phyloP scores from a whole-genome alignment of 2,329 filamentous ascomycete genomes.

The Ophiostoma sp. region DNA sequence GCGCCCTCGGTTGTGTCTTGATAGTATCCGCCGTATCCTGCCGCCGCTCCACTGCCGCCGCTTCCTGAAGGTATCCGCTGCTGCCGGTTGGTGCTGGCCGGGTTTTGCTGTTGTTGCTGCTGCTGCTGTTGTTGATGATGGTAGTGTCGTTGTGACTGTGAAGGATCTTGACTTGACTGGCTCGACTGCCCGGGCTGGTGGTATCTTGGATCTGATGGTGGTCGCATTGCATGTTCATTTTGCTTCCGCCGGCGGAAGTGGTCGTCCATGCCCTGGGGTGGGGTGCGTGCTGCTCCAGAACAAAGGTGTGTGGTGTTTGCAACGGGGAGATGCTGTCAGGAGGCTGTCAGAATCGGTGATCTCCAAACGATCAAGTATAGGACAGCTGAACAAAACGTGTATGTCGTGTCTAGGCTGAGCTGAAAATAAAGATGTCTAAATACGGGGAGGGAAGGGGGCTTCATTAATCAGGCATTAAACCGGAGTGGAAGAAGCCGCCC shows the following conservation, averaged over 20 bases:
- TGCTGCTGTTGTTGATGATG: constrained; percentile 30
- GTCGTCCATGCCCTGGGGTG: constrained; percentile 60
- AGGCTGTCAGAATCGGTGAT: neutral
- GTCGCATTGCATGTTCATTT: constrained; percentile 64
- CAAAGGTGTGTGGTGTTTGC: neutral
- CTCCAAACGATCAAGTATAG: too few species aligned
- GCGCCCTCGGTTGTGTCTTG: constrained; percentile 45
- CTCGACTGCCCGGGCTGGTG: constrained; percentile 38
- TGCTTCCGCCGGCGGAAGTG: constrained; percentile 67
- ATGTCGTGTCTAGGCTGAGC: neutral
- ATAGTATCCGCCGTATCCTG: constrained; percentile 56
- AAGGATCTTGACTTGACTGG: neutral
- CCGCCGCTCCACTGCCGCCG: constrained; percentile 49
- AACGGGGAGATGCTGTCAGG: neutral
- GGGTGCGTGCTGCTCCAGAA: neutral
- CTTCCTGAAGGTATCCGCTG: constrained; percentile 17
- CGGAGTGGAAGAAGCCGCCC: constrained; percentile 6
- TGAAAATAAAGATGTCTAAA: neutral
- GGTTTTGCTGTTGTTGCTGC: constrained; percentile 30
- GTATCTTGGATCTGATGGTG: constrained; percentile 52
- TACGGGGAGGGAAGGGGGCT: neutral
- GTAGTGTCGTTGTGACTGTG: constrained; percentile 40
- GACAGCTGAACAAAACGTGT: neutral
- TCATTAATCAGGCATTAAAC: neutral
- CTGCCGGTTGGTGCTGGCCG: constrained; percentile 38